Evolutionary conservation across 2,329 filamentous ascomycete genomes (phyloP).

Genomic region (Exophiala aquamarina): DNA sequence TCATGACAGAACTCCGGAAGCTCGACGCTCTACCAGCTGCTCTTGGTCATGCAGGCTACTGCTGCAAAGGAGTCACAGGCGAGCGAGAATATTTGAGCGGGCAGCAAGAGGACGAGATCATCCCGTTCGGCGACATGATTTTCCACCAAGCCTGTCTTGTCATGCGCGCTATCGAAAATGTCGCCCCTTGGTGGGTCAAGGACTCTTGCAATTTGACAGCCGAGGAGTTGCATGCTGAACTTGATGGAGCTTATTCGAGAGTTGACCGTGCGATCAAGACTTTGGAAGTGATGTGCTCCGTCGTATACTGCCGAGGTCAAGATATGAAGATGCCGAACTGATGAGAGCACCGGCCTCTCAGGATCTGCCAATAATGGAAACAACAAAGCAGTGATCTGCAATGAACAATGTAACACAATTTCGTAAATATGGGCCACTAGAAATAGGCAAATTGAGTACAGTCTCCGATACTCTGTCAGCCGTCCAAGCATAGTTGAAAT

Average conservation of each 20-base stretch:
- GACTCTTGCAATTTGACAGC: conserved; percentile 8
- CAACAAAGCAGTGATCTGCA: no score
- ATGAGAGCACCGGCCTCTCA: no score
- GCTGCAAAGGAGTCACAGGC: neutral
- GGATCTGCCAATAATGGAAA: no score
- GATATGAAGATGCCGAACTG: no score
- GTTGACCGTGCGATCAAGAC: conserved; percentile 10
- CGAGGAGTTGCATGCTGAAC: conserved; percentile 9
- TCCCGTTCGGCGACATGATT: conserved; percentile 15
- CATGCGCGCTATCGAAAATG: conserved; percentile 18
- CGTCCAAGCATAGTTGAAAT: no score
- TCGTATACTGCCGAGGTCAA: no score
- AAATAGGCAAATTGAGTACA: no score
- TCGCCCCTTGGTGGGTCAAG: conserved; percentile 24
- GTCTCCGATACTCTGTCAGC: no score
- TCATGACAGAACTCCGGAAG: conserved; percentile 14
- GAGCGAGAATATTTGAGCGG: neutral
- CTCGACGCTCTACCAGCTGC: conserved; percentile 13
- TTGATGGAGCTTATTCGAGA: conserved; percentile 10
- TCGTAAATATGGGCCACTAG: no score
- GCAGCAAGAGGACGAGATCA: conserved; percentile 2
- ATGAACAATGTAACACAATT: no score
- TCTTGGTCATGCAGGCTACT: conserved; percentile 1
- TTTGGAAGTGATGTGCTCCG: conserved; percentile 9
- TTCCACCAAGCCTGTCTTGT: conserved; percentile 19